A percentile compares a stretch with the other conserved stretches of the same genome.
Conservation (phyloP, 768 basidiomycete species). For the Pholiota microspora region DNA sequence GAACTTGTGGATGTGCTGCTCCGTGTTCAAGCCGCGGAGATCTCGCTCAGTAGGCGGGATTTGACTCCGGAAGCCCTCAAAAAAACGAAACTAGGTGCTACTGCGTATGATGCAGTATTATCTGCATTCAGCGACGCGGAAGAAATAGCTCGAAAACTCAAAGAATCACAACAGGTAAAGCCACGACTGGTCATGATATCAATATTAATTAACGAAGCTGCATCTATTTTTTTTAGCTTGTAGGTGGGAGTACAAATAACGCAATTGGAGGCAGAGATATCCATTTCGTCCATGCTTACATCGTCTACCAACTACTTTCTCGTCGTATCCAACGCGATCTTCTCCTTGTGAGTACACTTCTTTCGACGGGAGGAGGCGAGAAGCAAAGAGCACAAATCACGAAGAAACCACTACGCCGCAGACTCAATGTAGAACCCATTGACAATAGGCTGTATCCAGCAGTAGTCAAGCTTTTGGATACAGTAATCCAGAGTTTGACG, state of each 20-base stretch:
- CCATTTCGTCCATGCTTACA: slow-evolving; percentile 82
- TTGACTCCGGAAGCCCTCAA: slow-evolving; percentile 29
- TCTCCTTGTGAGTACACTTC: slow-evolving; percentile 67
- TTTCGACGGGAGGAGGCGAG: slow-evolving; percentile 40
- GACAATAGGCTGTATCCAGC: slow-evolving; percentile 81
- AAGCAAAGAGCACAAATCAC: slow-evolving; percentile 18
- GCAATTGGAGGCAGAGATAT: slow-evolving; percentile 63
- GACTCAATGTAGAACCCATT: slow-evolving; percentile 39
- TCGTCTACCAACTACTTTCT: slow-evolving; percentile 84
- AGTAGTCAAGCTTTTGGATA: slow-evolving; percentile 85
- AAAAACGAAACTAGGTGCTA: slow-evolving; percentile 71
- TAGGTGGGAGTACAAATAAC: slow-evolving; percentile 35
- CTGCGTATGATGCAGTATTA: slow-evolving; percentile 84
- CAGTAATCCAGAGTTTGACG: slow-evolving; percentile 77
- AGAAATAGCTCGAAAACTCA: slow-evolving; percentile 73
- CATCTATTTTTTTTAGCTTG: slow-evolving; percentile 11
- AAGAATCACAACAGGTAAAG: slow-evolving; percentile 82
- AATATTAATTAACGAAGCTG: background rate
- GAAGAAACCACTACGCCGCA: slow-evolving; percentile 27
- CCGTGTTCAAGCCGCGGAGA: slow-evolving; percentile 78
- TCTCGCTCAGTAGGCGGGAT: slow-evolving; percentile 41
- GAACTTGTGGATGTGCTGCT: slow-evolving; percentile 88
- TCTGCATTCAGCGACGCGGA: slow-evolving; percentile 88
- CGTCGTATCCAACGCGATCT: slow-evolving; percentile 88
- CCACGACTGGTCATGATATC: slow-evolving; percentile 2